These are phyloP conservation scores for Paramecium pentaurelia DNA, from an alignment of 73 alveolate genomes.

Conservation along the genomic window DNA sequence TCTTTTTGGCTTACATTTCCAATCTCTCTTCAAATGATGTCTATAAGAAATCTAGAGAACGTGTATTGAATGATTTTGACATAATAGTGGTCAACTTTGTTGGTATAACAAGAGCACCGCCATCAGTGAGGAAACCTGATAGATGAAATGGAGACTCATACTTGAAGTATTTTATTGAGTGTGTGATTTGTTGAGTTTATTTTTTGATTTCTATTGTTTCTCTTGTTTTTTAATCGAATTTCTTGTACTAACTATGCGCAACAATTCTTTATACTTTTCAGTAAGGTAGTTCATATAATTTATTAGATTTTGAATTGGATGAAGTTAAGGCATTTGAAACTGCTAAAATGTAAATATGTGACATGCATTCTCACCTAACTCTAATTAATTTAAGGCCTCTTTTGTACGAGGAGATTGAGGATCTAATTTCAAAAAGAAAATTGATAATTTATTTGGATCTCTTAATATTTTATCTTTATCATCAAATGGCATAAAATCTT, in stretches of 20 bases:
- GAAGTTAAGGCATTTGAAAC: background rate
- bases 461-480: constrained; percentile 44
- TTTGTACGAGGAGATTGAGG: constrained; percentile 52
- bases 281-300: constrained; percentile 12
- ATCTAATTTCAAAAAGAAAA: constrained; percentile 47
- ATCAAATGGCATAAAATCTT: constrained; percentile 44
- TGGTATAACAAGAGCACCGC: background rate
- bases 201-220: background rate
- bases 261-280: constrained; percentile 14
- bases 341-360: background rate
- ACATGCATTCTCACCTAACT: background rate
- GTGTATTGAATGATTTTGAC: constrained; percentile 27
- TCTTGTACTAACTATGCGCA: background rate
- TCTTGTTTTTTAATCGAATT: background rate
- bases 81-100: background rate
- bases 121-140: constrained; percentile 37
- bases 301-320: constrained; percentile 10
- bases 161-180: background rate
- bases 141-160: background rate
- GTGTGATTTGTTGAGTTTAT: background rate
- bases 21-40: constrained; percentile 5
- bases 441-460: constrained; percentile 53
- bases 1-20: background rate
- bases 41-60: constrained; percentile 8
- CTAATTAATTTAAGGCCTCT: constrained; percentile 17